Evolutionary conservation across 2,329 filamentous ascomycete species (phyloP).

Genomic region (Talaromyces sp.): DNA sequence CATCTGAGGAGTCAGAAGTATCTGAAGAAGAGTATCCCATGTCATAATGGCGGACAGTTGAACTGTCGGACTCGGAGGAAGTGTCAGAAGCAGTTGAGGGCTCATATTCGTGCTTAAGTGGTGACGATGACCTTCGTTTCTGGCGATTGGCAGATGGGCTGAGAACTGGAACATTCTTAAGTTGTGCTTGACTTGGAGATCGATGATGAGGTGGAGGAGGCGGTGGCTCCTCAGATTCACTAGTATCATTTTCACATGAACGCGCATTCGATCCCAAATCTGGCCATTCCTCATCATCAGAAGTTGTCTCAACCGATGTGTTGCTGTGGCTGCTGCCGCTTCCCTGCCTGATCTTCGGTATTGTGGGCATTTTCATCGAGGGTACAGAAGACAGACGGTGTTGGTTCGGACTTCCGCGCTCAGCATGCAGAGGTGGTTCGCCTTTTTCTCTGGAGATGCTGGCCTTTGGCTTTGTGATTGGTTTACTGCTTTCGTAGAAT

Average conservation of each 20-base stretch:
- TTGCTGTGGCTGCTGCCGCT: constrained; percentile 24
- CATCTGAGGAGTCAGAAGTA: constrained; percentile 48
- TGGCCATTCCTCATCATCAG: constrained; percentile 24
- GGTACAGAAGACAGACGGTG: constrained; percentile 43
- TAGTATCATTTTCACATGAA: constrained; percentile 4
- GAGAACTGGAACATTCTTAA: constrained; percentile 42
- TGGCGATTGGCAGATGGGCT: constrained; percentile 43
- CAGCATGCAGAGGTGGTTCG: constrained; percentile 21
- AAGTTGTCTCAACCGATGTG: constrained; percentile 4
- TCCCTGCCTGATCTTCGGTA: constrained; percentile 36
- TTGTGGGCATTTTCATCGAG: constrained; percentile 40
- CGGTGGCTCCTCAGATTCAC: constrained; percentile 31
- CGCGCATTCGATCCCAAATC: constrained; percentile 16
- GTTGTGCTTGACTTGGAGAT: constrained; percentile 45
- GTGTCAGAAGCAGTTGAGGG: constrained; percentile 69
- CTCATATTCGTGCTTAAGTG: constrained; percentile 93
- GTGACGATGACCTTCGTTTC: constrained; percentile 76
- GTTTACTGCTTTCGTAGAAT: constrained; percentile 4
- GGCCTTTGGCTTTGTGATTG: neutral
- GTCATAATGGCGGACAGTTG: constrained; percentile 50
- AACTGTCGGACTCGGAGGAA: constrained; percentile 52
- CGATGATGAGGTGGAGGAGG: constrained; percentile 46
- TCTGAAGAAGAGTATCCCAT: constrained; percentile 43
- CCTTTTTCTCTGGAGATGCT: constrained; percentile 14
- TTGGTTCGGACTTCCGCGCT: constrained; percentile 22